Base-by-base conservation (phyloP, 2,329 filamentous ascomycete species). In the Sordariomycetes sp. region DNA sequence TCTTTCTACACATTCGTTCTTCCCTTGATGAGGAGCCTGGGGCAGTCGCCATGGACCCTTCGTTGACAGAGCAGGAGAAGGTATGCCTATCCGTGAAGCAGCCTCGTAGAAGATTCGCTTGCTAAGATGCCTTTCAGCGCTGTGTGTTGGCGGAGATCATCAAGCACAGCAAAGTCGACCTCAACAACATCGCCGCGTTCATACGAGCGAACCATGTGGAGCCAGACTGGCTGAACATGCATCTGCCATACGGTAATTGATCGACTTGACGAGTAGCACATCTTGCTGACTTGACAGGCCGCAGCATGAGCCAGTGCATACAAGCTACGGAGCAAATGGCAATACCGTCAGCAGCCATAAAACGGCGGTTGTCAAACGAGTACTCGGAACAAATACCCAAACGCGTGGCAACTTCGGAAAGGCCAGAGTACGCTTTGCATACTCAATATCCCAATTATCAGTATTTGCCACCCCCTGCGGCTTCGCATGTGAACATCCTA, bases 71-170 rank as follows among this genome's bases (percentile, higher is more conserved):
- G 36, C 55, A 57, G 34, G 69, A 73, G 51, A 71, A 70, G 66
- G 69, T 72, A 58, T 36, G 55, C 48, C 39, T 33, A 18, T 24
- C 39, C 36, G 37, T 34, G 34, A 24, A n/a, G 15, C 17, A 17
- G 12, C 6, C 27, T 14, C 19, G 35, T 32, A 34, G 27, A 19
- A 12, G 8, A 30, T 28, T 35, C 38, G 28, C 40, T 40, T 30
- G 41, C 32, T 15, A 8, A 6, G 31, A 31, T 16, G 14, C 15
- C 12, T 26, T 31, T n/a, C 46, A 76, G 72, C 68, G 70, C 41
- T 73, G 73, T 47, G 56, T 75, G 39, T 61, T 76, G 36, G 68
- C 63, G 37, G 72, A 76, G 51, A 69, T 75, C 45, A 68, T 76
- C 52, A 76, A 75, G 45, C 61, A 60, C 39, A 75, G 70, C 54